Conservation (phyloP, 1,284 basidiomycete species). For the Malassezia vespertilionis region DNA sequence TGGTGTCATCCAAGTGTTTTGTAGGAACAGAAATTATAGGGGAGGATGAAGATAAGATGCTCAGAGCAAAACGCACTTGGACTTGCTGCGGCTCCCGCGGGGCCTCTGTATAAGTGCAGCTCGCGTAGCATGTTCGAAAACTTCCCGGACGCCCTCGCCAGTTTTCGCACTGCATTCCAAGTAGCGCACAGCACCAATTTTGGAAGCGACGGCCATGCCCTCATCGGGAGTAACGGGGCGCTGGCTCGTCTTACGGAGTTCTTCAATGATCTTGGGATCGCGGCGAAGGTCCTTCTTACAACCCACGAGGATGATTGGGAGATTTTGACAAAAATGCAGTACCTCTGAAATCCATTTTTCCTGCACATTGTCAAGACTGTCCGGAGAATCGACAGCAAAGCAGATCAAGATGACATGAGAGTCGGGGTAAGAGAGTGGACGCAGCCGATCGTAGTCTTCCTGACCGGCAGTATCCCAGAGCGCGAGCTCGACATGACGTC, state of each 20-base stretch:
- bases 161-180: conserved; percentile 82
- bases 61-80: conserved; percentile 56
- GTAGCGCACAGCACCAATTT: conserved; percentile 78
- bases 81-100: conserved; percentile 49
- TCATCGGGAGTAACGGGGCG: conserved; percentile 45
- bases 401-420: conserved; percentile 87
- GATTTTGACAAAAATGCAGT: conserved; percentile 74
- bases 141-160: conserved; percentile 78
- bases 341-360: conserved; percentile 97
- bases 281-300: conserved; percentile 60
- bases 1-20: too few species aligned
- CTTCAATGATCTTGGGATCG: conserved; percentile 47
- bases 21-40: too few species aligned
- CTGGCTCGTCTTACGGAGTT: conserved; percentile 46
- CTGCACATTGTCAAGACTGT: conserved; percentile 85
- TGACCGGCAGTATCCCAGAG: conserved; percentile 93
- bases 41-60: too few species aligned
- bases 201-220: conserved; percentile 72
- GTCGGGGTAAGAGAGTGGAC: conserved; percentile 69
- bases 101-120: conserved; percentile 58
- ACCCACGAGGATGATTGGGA: conserved; percentile 79
- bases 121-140: conserved; percentile 78
- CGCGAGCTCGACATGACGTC: conserved; percentile 80
- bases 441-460: conserved; percentile 57
- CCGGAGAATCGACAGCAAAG: conserved; percentile 82